Evolutionary conservation across 2,329 filamentous ascomycete genomes (phyloP), one percentile per base, ranked within the genome.

Genomic region (Neofusicoccum umdonicola): DNA sequence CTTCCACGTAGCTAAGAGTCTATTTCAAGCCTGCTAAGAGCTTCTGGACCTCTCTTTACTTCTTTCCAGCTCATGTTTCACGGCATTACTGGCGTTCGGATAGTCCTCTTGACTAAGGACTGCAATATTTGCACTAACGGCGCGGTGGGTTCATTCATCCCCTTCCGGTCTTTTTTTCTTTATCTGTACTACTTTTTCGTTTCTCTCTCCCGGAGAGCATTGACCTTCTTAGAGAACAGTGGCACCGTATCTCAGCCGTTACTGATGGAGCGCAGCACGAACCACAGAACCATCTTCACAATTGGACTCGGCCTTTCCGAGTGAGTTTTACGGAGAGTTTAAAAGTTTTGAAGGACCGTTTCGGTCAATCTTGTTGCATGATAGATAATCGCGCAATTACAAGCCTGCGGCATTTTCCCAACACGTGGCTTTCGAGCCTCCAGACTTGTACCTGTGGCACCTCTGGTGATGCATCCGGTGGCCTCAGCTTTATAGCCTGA

Each of bases 381-480:
- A 60, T 60, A 60, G 56, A 60, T 60, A 60, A 60, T 60, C 56
- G 56, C 56, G 56, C 56, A 60, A 60, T 47, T 31, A 39, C n/a
- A 47, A 60, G 37, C 9, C 31, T 60, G 56, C 56, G 56, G 56
- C 56, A 60, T 60, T 60, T 60, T 47, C 27, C 42, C n/a, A 22
- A 58, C 39, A 44, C 11, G 17, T 47, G 56, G 56, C 56, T 52
- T 5, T 34, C 22, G 27, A 15, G n/a, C 34, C 41, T 60, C n/a
- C 42, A 47, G n/a, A 22, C 19, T 15, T 47, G 41, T 57, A 35
- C 51, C 35, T 42, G 17, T 17, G 54, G 54, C 54, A 34, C 22
- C 12, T 34, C 15, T 47, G 42, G 42, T 60, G 56, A 60, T 60
- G 56, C 56, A 37, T 60, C 41, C 56, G 56, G 56, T 47, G 42